A percentile compares a stretch with the other conserved stretches of the same genome.
Conservation (phyloP, 441 rosid genomes). For the Adansonia rubrostipa region DNA sequence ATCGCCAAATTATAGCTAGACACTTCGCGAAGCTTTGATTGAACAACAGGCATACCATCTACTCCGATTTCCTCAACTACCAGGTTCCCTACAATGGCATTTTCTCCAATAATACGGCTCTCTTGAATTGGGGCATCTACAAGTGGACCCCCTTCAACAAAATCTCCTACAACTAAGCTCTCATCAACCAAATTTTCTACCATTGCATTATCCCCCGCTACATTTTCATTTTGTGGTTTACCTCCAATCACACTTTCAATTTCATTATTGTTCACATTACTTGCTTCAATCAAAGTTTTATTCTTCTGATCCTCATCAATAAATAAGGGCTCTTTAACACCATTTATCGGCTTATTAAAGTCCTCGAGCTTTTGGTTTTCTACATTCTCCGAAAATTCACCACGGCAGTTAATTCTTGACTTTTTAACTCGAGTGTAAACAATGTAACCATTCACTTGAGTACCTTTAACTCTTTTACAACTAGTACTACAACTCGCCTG, state of each 20-base stretch:
- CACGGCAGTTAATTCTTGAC: conserved; percentile 33
- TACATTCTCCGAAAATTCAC: conserved; percentile 31
- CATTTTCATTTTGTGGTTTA: conserved; percentile 15
- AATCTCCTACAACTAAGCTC: conserved; percentile 19
- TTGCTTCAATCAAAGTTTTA: neutral
- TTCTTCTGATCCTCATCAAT: conserved; percentile 11
- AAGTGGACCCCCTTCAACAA: conserved; percentile 17
- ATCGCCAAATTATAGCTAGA: conserved; percentile 18
- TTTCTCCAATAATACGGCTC: conserved; percentile 34
- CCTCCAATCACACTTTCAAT: conserved; percentile 16
- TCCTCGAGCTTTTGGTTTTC: conserved; percentile 25
- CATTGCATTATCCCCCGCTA: conserved; percentile 6
- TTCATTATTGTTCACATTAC: neutral
- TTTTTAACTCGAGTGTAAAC: conserved; percentile 69
- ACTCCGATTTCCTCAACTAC: conserved; percentile 30
- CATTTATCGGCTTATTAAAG: conserved; percentile 29
- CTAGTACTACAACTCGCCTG: conserved; percentile 40
- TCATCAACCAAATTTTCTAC: conserved; percentile 18
- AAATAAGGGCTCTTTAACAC: neutral
- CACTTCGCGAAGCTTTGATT: neutral
- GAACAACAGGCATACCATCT: neutral
- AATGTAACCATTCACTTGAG: conserved; percentile 67
- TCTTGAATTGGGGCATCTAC: conserved; percentile 40
- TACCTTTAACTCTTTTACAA: conserved; percentile 56
- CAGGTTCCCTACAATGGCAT: conserved; percentile 41